Percentiles rank a stretch among this genome's conserved stretches.
Evolutionary conservation across 257 asterid genomes (phyloP).

Genomic region (Primulina huaijiensis): DNA sequence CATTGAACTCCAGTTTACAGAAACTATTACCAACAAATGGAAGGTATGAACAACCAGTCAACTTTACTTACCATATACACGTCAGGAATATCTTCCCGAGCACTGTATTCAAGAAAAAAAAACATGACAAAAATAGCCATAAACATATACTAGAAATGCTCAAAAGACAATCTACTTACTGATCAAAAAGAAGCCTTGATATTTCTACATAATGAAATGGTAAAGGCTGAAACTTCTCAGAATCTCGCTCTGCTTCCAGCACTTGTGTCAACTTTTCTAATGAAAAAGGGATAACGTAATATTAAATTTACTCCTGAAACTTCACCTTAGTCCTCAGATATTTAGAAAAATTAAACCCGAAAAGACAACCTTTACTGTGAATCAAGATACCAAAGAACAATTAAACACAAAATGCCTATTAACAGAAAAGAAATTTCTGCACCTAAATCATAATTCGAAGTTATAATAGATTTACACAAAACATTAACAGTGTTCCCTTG

Average conservation of each 20-base stretch:
- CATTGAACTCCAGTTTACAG: constrained; percentile 23
- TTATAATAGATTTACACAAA: not conserved
- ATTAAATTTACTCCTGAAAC: constrained; percentile 10
- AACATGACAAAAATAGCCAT: constrained; percentile 25
- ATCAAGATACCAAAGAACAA: not conserved
- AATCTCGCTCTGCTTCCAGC: constrained; percentile 85
- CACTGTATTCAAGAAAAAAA: constrained; percentile 47
- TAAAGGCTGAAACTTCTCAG: constrained; percentile 79
- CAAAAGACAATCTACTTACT: constrained; percentile 45
- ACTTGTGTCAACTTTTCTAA: constrained; percentile 73
- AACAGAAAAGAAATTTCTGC: constrained; percentile 16
- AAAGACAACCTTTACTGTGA: constrained; percentile 1
- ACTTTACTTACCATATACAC: constrained; percentile 70
- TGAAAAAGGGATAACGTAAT: constrained; percentile 22
- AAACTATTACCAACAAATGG: not conserved
- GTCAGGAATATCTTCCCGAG: constrained; percentile 81
- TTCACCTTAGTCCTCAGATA: not conserved
- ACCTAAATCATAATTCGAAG: not conserved
- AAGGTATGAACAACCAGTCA: not conserved
- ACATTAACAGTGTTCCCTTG: not conserved
- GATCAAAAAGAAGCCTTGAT: constrained; percentile 89
- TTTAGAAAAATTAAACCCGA: constrained; percentile 17
- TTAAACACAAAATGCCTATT: not conserved
- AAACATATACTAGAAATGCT: constrained; percentile 14
- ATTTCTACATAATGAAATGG: constrained; percentile 97